phyloP scores from a whole-genome alignment of 73 alveolate species.

The Paramecium caudatum region DNA sequence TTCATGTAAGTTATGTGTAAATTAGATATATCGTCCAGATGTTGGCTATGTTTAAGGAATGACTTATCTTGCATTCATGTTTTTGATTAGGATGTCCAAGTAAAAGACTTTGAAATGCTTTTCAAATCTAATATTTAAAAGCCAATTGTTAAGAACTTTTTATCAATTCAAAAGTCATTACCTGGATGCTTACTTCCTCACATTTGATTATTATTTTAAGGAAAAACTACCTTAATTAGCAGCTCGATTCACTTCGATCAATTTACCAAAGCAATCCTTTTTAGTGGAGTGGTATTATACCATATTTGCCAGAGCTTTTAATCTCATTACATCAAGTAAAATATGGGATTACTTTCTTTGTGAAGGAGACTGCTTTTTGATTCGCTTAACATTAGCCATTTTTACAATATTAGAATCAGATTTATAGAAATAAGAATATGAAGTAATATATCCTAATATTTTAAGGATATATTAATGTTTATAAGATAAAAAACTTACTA shows the following conservation, averaged over 20 bases:
- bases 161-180: slow-evolving; percentile 44
- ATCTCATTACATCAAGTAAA: slow-evolving; percentile 43
- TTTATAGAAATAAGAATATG: slow-evolving; percentile 10
- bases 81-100: slow-evolving; percentile 46
- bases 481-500: slow-evolving; percentile 3
- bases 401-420: slow-evolving; percentile 1
- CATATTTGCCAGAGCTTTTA: slow-evolving; percentile 51
- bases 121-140: neutral
- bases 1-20: neutral
- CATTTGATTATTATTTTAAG: slow-evolving; percentile 19
- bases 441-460: neutral
- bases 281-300: slow-evolving; percentile 69
- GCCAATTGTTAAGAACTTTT: slow-evolving; percentile 18
- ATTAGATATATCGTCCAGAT: slow-evolving; percentile 65
- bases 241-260: neutral
- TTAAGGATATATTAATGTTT: slow-evolving; percentile 5
- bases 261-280: slow-evolving; percentile 48
- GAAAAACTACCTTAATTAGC: slow-evolving; percentile 16
- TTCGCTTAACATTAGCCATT: neutral
- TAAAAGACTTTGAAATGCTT: slow-evolving; percentile 61
- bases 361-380: slow-evolving; percentile 51
- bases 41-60: slow-evolving; percentile 64
- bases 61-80: slow-evolving; percentile 65
- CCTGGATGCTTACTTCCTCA: slow-evolving; percentile 18
- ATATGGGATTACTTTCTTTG: slow-evolving; percentile 63